phyloP scores from a whole-genome alignment of 441 rosid species.

The Populus hybrid region DNA sequence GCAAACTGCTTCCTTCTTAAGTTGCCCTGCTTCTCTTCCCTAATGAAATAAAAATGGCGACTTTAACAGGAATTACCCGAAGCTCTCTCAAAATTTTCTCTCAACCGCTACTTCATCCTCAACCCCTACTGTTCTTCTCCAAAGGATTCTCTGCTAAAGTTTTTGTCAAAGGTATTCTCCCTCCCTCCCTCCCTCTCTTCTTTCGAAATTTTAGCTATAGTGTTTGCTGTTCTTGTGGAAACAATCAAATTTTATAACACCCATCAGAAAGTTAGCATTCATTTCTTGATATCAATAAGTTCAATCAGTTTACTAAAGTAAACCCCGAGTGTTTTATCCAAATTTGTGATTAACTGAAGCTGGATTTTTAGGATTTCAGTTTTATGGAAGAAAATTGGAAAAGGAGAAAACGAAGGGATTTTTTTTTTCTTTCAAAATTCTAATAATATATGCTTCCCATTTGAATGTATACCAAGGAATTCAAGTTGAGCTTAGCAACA shows the following conservation, averaged over 20 bases:
- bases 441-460: not conserved
- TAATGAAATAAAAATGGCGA: constrained; percentile 16
- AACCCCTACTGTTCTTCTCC: constrained; percentile 20
- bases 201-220: not conserved
- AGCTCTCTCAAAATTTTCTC: constrained; percentile 2
- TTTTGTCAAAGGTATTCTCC: constrained; percentile 35
- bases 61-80: constrained; percentile 6
- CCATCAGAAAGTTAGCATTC: not conserved
- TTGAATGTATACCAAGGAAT: not conserved
- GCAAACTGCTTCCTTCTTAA: not conserved
- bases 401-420: not conserved
- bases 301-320: not conserved
- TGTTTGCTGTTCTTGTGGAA: not conserved
- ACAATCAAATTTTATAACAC: not conserved
- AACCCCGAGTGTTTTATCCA: not conserved
- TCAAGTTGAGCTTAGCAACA: too few species aligned
- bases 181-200: not conserved
- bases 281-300: not conserved
- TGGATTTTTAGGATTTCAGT: too few species aligned
- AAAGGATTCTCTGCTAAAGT: constrained; percentile 34
- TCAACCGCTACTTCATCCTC: constrained; percentile 3
- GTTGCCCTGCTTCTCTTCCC: not conserved
- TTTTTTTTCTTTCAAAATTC: too few species aligned
- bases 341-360: not conserved
- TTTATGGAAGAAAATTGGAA: not conserved